Conservation (phyloP, 805 yeast genomes). For the Saccharomyces mikatae region DNA sequence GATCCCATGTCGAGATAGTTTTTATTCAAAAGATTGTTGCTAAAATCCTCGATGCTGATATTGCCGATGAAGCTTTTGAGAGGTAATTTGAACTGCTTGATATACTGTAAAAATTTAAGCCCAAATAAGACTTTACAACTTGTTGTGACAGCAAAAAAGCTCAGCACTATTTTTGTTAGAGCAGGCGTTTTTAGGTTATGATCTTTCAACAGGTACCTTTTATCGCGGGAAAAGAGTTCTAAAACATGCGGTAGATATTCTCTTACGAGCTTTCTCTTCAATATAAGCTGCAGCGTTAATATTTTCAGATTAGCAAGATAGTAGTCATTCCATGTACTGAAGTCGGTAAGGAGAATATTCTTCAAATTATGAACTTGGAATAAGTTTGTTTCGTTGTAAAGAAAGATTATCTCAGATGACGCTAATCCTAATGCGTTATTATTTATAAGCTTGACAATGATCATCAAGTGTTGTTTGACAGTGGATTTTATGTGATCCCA, state of each 20-base stretch:
- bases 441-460: conserved; percentile 19
- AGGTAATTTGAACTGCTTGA: conserved; percentile 16
- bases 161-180: conserved; percentile 20
- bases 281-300: conserved; percentile 22
- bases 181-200: conserved; percentile 15
- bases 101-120: conserved; percentile 26
- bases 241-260: conserved; percentile 7
- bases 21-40: conserved; percentile 10
- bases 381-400: conserved; percentile 20
- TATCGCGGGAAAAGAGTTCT: conserved; percentile 19
- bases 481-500: conserved; percentile 3
- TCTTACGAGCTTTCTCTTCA: conserved; percentile 12
- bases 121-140: conserved; percentile 20
- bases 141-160: conserved; percentile 17
- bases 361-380: conserved; percentile 9
- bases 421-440: conserved; percentile 7
- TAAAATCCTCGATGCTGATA: conserved; percentile 4
- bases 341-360: conserved; percentile 21
- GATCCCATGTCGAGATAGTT: conserved; percentile 4
- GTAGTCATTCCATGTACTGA: conserved; percentile 11
- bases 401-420: conserved; percentile 11
- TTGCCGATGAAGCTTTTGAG: conserved; percentile 21
- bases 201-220: conserved; percentile 18
- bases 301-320: conserved; percentile 25
- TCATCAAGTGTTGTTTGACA: conserved; percentile 18